Base-by-base conservation (phyloP, 2,329 filamentous ascomycete genomes). In the Dothiorella sarmentorum region DNA sequence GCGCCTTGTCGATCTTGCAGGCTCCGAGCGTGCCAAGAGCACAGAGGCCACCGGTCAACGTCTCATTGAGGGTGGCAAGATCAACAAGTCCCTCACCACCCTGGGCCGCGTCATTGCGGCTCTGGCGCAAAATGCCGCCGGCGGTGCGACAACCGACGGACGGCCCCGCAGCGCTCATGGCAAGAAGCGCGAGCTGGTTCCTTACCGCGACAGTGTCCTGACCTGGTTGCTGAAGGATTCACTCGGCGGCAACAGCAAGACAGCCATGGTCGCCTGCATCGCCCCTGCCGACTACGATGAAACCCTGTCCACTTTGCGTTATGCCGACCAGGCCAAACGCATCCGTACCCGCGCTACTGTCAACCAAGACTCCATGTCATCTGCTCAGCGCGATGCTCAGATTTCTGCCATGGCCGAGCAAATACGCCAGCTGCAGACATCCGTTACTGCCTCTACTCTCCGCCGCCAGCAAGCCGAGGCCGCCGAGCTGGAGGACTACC, bases 181-280 rank as follows among this genome's bases (percentile, higher is more conserved):
- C 26, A 64, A 71, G 63, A 83, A 70, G 20, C 65, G 83, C 63
- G 84, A 92, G 26, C 84, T 91, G 6, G 88, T 99, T 2, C 94
- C 94, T 4, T 99, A 97, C 74, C 87, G 94, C 63, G 94, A 99
- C 75, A 96, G 91, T 1, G 85, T 88, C 42, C 75, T 88, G 29
- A 88, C 85, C 10, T 88, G 93, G 93, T 82, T 99, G 3, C 82
- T 99, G 63, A 97, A 97, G 72, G 94, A 99, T 74, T 95, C 90
- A 1, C 80, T 99, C 0, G 94, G 94, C 11, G 94, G 94, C 58
- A 99, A 99, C 80, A 93, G 88, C 69, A 99, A 97, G 76, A 99
- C 94, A 9, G 94, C 94, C 62, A 99, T 99, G 94, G 97, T 99
- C 67, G 94, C 94, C 7, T 97, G 94, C 72, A 96, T 99, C 66